Evolutionary conservation across 1,284 basidiomycete genomes (phyloP), one percentile per base, ranked within the genome.

Genomic region (Coniferiporia sulphurascens): DNA sequence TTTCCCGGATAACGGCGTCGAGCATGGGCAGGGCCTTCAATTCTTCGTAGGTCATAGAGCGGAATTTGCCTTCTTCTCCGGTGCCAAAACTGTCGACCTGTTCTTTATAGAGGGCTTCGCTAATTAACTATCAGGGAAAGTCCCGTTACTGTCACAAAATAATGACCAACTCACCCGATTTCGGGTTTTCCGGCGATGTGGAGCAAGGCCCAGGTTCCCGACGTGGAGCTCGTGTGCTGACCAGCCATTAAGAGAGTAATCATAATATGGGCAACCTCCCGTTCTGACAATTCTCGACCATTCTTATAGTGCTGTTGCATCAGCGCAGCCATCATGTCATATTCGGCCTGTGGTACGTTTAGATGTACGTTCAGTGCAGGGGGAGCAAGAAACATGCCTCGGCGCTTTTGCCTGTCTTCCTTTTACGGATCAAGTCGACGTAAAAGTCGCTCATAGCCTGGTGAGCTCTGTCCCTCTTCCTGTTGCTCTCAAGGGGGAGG

Each of bases 261-360:
- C 89, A 99, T 88, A 70, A 98, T 95, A 70, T 98, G 96, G 0
- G 97, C 94, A 63, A 99, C 90, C 73, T 98, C 95, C 65, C 91
- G 87, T 69, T 98, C 93, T 52, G 81, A 82, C 36, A 99, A 81
- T 1, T 79, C 71, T 45, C 83, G 79, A 52, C 97, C 97, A 68
- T 87, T 83, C 67, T 93, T 91, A 77, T 99, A 99, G 53, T 78
- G 83, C 70, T 95, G 91, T 65, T 86, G 80, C 76, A 89, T 84
- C 27, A 99, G 82, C 1, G 95, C 89, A 17, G 88, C 81, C 68
- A 99, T 93, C 91, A 99, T 98, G 72, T 99, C 97, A 67, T 87
- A 83, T 57, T 92, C 91, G 64, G 87, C 78, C 76, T 86, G 67
- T n/a, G 27, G 27, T 27, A 27, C 27, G 27, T 27, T 27, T 27